Base-by-base conservation (phyloP, 345 rosid species). In the Heritiera fomes region DNA sequence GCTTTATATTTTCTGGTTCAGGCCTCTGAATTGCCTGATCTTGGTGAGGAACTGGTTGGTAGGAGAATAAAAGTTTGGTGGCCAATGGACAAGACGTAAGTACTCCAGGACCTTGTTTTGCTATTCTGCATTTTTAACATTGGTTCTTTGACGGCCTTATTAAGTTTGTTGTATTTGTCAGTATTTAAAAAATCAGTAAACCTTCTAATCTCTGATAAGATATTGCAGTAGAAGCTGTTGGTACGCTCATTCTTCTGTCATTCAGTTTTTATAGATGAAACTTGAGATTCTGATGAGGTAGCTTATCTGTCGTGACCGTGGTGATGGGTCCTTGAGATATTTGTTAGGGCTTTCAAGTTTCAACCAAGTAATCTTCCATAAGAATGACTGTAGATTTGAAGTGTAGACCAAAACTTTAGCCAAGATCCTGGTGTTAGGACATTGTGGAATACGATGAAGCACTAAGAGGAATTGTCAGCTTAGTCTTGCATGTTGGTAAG, bases 41-140 rank as follows among this genome's bases (percentile, higher is more conserved):
- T 76, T 75, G 82, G 81, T 60, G 80, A 83, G 83, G 85, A 83
- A 74, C 78, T 92, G 87, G 73, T 86, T 18, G 94, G 89, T 55
- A 76, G 80, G 76, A 90, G 78, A 84, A 81, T 92, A 73, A 88
- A 84, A 76, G 88, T 92, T 34, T 92, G 93, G 91, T 92, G 97
- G 97, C 97, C 94, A 8, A 10, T 83, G 75, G 97, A 92, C 84
- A 84, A 72, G 78, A 87, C 4, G 97, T 90, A 73, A 87, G 94
- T 79, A 55, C 71, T 62, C 55, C 12, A 75, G 10, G 55, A 72
- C 56, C 81, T 73, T 60, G 14, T 61, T 67, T 45, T 41, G 15
- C 8, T 41, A 38, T 17, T 7, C 64, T 49, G 8, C 32, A n/a
- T 23, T 83, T 23, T 34, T 45, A 28, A 3, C 17, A 58, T 18